phyloP scores from a whole-genome alignment of 441 rosid genomes.

The Populus hybrid region DNA sequence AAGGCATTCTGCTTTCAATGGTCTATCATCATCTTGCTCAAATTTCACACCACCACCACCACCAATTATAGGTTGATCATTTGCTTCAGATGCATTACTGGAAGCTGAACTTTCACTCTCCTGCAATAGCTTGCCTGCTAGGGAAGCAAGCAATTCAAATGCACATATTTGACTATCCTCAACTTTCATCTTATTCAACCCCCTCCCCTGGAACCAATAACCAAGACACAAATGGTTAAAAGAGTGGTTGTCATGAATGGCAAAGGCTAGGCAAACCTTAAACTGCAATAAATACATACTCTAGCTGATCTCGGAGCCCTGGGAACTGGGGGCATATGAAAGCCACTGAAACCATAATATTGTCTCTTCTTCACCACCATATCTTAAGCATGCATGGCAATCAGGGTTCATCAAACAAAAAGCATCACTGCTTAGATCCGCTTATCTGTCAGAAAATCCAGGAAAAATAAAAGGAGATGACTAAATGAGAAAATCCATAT shows the following conservation, averaged over 20 bases:
- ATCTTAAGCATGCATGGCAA: conserved; percentile 45
- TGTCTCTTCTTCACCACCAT: conserved; percentile 73
- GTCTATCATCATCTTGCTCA: conserved; percentile 16
- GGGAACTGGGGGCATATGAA: conserved; percentile 67
- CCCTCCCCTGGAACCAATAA: conserved; percentile 45
- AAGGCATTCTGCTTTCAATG: conserved; percentile 21
- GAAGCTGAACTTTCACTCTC: conserved; percentile 40
- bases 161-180: conserved; percentile 44
- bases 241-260: conserved; percentile 7
- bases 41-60: conserved; percentile 26
- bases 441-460: conserved; percentile 31
- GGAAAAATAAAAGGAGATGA: conserved; percentile 14
- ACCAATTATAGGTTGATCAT: conserved; percentile 33
- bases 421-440: conserved; percentile 23
- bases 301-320: conserved; percentile 80
- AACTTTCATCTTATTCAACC: conserved; percentile 39
- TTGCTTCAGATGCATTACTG: conserved; percentile 41
- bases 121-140: conserved; percentile 67
- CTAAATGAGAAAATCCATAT: neutral
- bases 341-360: conserved; percentile 66
- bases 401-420: conserved; percentile 24
- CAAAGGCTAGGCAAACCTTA: conserved; percentile 3
- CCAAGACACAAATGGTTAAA: conserved; percentile 15
- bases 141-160: conserved; percentile 65
- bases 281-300: conserved; percentile 32